Conservation (phyloP, 768 basidiomycete species). For the Suillus brevipes region DNA sequence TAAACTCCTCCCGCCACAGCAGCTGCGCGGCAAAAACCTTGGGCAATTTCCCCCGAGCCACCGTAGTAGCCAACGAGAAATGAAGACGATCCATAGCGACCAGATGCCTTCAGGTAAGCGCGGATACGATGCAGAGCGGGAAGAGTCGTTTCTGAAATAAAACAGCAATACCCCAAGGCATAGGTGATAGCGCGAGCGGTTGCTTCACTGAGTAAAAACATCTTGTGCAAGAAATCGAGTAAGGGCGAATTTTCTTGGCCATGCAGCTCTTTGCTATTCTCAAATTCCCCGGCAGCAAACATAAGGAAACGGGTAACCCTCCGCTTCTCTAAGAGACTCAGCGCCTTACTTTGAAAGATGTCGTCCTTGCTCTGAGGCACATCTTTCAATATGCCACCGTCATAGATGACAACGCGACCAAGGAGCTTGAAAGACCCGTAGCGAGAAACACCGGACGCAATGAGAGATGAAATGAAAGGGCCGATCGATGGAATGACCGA, state of each 20-base stretch:
- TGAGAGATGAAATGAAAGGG: conserved; percentile 72
- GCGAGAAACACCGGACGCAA: conserved; percentile 81
- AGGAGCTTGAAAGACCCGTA: conserved; percentile 91
- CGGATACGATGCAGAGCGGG: conserved; percentile 70
- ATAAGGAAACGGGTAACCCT: conserved; percentile 89
- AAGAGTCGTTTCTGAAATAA: conserved; percentile 60
- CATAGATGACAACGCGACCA: conserved; percentile 64
- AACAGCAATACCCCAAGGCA: conserved; percentile 72
- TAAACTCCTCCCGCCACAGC: conserved; percentile 81
- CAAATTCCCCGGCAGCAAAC: conserved; percentile 78
- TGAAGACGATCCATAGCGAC: conserved; percentile 84
- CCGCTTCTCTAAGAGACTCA: conserved; percentile 82
- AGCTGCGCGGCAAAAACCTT: conserved; percentile 85
- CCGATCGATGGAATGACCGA: conserved; percentile 80
- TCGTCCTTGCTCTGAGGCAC: conserved; percentile 93
- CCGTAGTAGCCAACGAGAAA: conserved; percentile 97
- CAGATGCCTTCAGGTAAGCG: conserved; percentile 72
- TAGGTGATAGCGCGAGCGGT: conserved; percentile 67
- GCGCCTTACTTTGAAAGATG: conserved; percentile 81
- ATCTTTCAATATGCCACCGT: conserved; percentile 46
- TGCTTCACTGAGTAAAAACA: conserved; percentile 61
- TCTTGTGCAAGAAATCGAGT: conserved; percentile 57
- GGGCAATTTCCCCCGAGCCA: conserved; percentile 86
- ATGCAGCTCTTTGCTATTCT: conserved; percentile 56
- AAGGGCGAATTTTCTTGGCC: conserved; percentile 60